Conservation (phyloP, 2,329 filamentous ascomycete species). For the Coniochaeta hoffmannii region DNA sequence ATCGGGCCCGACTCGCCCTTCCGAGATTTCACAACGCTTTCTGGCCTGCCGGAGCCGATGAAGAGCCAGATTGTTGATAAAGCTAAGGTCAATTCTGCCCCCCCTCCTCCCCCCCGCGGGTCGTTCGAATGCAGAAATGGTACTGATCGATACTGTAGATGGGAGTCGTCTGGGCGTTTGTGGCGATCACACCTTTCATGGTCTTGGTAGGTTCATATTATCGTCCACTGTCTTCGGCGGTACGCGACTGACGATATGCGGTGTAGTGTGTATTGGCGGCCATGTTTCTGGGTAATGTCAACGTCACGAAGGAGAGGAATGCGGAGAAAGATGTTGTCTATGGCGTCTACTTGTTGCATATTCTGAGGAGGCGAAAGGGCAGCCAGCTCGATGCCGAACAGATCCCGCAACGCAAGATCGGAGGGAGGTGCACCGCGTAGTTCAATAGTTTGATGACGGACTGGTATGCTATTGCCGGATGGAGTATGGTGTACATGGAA, state of each 20-base stretch:
- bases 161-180: constrained; percentile 59
- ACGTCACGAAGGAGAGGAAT: constrained; percentile 15
- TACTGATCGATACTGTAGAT: not conserved
- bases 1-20: constrained; percentile 8
- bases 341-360: not conserved
- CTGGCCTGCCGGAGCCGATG: not conserved
- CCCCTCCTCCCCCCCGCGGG: constrained; percentile 15
- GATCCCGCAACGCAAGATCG: not conserved
- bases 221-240: not conserved
- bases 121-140: constrained; percentile 9
- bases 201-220: constrained; percentile 16
- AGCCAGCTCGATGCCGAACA: not conserved
- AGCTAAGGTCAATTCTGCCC: constrained; percentile 6
- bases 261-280: constrained; percentile 16
- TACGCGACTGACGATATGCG: not conserved
- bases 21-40: constrained; percentile 27
- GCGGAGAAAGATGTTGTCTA: not conserved
- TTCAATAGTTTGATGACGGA: not conserved
- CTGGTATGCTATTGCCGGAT: no score
- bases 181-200: constrained; percentile 54
- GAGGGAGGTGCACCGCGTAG: not conserved
- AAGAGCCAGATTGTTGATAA: constrained; percentile 5
- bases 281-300: constrained; percentile 24
- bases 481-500: no score
- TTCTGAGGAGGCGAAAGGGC: not conserved